Conservation (phyloP, 1,284 basidiomycete species). For the Ganoderma lucidum region DNA sequence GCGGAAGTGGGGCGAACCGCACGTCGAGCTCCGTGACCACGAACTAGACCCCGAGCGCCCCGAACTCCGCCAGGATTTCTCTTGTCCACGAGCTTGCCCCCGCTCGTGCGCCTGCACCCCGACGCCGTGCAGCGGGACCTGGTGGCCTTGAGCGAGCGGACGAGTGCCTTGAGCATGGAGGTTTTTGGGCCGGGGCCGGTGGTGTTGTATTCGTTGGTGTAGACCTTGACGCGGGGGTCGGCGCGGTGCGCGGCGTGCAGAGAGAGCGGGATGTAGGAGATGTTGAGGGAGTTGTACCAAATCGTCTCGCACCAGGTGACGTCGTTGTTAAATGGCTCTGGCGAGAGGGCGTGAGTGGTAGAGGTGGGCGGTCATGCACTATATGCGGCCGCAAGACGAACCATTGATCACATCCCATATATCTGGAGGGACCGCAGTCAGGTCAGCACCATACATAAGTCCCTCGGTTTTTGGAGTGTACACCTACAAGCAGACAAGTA, state of each 20-base stretch:
- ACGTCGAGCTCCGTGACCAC: slow-evolving; percentile 70
- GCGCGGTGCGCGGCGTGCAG: slow-evolving; percentile 52
- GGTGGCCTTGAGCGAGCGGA: slow-evolving; percentile 52
- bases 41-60: slow-evolving; percentile 63
- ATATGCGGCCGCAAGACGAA: slow-evolving; percentile 22
- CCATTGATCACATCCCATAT: slow-evolving; percentile 51
- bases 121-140: slow-evolving; percentile 63
- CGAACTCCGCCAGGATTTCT: slow-evolving; percentile 54
- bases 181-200: slow-evolving; percentile 53
- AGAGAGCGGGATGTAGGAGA: slow-evolving; percentile 51
- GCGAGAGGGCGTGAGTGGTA: background rate
- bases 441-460: background rate
- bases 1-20: slow-evolving; percentile 57
- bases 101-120: slow-evolving; percentile 61
- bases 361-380: background rate
- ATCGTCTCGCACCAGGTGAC: slow-evolving; percentile 56
- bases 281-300: slow-evolving; percentile 54
- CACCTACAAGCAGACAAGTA: background rate
- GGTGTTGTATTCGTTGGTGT: slow-evolving; percentile 64
- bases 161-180: slow-evolving; percentile 58
- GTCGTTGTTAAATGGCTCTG: slow-evolving; percentile 64
- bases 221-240: slow-evolving; percentile 49
- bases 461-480: background rate
- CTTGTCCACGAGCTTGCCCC: slow-evolving; percentile 50
- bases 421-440: slow-evolving; percentile 19